Base-by-base conservation (phyloP, 371 early-diverging fungal genomes). In the Mucor ambiguus region DNA sequence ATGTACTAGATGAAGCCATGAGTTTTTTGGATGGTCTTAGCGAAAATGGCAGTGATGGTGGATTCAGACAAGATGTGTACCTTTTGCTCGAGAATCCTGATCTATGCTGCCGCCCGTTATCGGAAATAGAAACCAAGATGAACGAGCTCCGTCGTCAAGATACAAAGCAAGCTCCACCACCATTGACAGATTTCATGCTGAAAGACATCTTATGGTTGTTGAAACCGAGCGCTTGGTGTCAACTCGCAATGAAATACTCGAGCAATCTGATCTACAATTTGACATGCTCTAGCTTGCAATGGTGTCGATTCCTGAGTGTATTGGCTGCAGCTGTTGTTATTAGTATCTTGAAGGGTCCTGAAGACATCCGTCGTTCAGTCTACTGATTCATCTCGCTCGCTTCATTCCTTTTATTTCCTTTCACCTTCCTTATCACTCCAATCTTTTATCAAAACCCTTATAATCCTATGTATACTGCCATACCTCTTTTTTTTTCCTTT, bases 271-370 rank as follows among this genome's bases (percentile, higher is more conserved):
- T 67, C 10, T 63, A 73, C 37, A 55, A 58, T 4, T 33, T 58
- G 18, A 61, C 72, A 3, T 69, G 69, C 28, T 63, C 69, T 8
- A 63, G 64, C 46, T 81, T 85, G 80, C 75, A 82, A 61, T 89
- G 89, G 89, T 85, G 84, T 71, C 76, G 80, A 56, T 89, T 89
- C 75, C 63, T 86, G 18, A 74, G 80, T 38, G 73, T 87, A 14
- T 69, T 89, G 29, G 66, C 80, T 48, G 84, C 85, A 14, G 84
- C 87, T 11, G 68, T 84, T 6, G 75, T 82, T 7, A 79, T 87
- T 67, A 87, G 84, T 61, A 26, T 89, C 12, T 71, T 83, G 46
- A 82, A 75, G n/a, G 89, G 89, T n/a, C 89, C 89, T 18, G 80
- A 87, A 57, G 84, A 79, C 28, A 48, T 66, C 29, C 29, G 12